phyloP scores from a whole-genome alignment of 768 basidiomycete genomes.

The Podaxis carcinomalis region DNA sequence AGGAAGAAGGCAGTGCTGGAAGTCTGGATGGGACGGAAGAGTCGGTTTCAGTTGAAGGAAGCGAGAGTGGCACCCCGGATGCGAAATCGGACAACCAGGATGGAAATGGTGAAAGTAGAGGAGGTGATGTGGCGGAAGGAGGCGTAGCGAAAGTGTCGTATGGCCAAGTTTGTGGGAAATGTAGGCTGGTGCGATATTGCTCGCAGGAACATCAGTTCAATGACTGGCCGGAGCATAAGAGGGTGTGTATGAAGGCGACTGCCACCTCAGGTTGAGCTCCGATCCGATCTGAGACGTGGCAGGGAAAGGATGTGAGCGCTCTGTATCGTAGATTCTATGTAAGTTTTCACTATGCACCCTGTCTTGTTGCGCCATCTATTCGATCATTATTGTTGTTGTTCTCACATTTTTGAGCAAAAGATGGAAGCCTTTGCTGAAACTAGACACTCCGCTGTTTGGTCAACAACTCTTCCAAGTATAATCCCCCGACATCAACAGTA shows the following conservation, averaged over 20 bases:
- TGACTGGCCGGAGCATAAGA: slow-evolving; percentile 76
- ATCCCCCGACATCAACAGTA: too few relatives aligned
- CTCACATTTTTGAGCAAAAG: too few relatives aligned
- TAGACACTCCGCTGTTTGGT: too few relatives aligned
- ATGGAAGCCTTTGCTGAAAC: too few relatives aligned
- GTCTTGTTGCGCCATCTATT: too few relatives aligned
- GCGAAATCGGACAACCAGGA: slow-evolving; percentile 22
- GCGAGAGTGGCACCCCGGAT: slow-evolving; percentile 19
- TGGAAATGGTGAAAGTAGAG: not conserved
- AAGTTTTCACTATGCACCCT: not conserved
- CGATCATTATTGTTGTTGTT: too few relatives aligned
- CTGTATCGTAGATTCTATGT: not conserved
- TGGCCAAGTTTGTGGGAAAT: slow-evolving; percentile 72
- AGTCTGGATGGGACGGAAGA: not conserved
- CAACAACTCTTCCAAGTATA: too few relatives aligned
- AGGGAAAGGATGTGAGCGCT: not conserved
- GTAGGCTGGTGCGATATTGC: slow-evolving; percentile 76
- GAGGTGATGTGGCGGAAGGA: not conserved
- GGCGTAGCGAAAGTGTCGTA: slow-evolving; percentile 21
- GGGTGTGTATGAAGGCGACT: slow-evolving; percentile 44
- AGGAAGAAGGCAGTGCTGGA: slow-evolving; percentile 1
- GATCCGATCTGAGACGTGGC: not conserved
- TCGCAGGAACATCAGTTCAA: slow-evolving; percentile 69
- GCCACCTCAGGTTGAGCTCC: not conserved
- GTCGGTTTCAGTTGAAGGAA: not conserved